phyloP scores from a whole-genome alignment of 2,329 filamentous ascomycete genomes.

The Macroventuria anomochaeta region DNA sequence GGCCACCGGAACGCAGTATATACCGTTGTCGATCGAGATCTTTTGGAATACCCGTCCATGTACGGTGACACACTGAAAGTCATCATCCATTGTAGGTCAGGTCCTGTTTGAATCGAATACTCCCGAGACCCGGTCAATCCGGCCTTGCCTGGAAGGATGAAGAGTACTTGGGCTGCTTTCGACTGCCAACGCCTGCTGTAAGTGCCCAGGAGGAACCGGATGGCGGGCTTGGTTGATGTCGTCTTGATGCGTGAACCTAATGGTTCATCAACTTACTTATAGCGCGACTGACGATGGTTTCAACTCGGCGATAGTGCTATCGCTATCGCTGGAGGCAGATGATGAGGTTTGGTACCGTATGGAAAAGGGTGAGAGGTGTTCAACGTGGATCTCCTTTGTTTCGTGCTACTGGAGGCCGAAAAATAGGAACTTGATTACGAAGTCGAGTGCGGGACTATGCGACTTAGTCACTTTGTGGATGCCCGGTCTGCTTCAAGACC shows the following conservation, averaged over 20 bases:
- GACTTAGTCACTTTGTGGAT: conserved; percentile 15
- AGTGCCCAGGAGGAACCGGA: neutral
- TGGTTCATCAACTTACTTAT: neutral
- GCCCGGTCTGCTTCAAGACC: conserved; percentile 11
- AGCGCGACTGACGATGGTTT: neutral
- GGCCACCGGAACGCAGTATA: conserved; percentile 50
- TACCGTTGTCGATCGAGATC: conserved; percentile 44
- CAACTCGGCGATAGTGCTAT: neutral
- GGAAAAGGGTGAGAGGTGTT: neutral
- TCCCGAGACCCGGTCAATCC: too few relatives aligned
- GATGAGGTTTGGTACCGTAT: neutral
- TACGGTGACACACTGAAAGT: conserved; percentile 36
- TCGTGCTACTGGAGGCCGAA: conserved; percentile 1
- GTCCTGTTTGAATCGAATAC: neutral
- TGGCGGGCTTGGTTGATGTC: neutral
- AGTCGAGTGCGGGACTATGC: conserved; percentile 5
- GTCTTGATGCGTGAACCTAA: neutral
- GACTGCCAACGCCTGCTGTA: too few relatives aligned
- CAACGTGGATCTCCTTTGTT: neutral
- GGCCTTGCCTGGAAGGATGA: neutral
- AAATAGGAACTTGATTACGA: neutral
- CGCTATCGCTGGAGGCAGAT: neutral
- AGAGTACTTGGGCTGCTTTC: too few relatives aligned
- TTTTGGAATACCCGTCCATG: conserved; percentile 50
- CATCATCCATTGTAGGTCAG: conserved; percentile 23